These are phyloP conservation scores for Drechmeria coniospora DNA, from an alignment of 2,329 filamentous ascomycete species.

Conservation along the genomic window DNA sequence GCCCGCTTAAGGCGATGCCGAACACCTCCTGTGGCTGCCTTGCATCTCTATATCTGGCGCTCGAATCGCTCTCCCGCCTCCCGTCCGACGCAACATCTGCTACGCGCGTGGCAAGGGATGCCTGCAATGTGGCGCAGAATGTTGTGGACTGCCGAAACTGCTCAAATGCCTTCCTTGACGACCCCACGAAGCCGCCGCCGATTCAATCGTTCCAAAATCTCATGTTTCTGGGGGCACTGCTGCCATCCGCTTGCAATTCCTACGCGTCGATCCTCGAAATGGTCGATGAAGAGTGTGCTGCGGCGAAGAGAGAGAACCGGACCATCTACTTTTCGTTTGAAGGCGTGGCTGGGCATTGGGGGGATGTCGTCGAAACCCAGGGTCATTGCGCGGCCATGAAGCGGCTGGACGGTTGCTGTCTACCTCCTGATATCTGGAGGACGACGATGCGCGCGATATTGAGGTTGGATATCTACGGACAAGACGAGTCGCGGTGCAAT, in stretches of 20 bases:
- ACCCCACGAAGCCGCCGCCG: constrained; percentile 19
- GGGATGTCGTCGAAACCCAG: constrained; percentile 12
- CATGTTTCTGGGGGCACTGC: constrained; percentile 41
- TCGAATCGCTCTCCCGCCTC: constrained; percentile 32
- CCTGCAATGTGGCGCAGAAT: constrained; percentile 32
- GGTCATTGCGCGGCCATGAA: constrained; percentile 10
- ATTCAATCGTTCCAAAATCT: constrained; percentile 40
- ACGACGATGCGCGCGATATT: constrained; percentile 36
- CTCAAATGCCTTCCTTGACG: constrained; percentile 21
- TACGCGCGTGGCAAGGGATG: constrained; percentile 30
- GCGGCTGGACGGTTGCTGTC: constrained; percentile 20
- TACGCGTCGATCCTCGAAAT: constrained; percentile 39
- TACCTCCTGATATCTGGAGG: constrained; percentile 40
- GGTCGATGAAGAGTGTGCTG: constrained; percentile 34
- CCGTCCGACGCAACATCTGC: constrained; percentile 28
- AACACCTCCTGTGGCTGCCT: constrained; percentile 29
- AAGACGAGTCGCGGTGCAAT: constrained; percentile 12
- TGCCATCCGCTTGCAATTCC: constrained; percentile 41
- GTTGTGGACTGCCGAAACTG: constrained; percentile 36
- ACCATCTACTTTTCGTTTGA: constrained; percentile 28
- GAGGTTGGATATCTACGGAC: constrained; percentile 41
- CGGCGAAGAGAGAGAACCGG: constrained; percentile 25
- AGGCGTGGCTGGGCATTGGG: constrained; percentile 35
- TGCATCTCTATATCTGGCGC: constrained; percentile 31
- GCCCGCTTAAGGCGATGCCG: constrained; percentile 11